phyloP scores from a whole-genome alignment of 192 early-diverging fungal genomes.

The Entomortierella chlamydospora region DNA sequence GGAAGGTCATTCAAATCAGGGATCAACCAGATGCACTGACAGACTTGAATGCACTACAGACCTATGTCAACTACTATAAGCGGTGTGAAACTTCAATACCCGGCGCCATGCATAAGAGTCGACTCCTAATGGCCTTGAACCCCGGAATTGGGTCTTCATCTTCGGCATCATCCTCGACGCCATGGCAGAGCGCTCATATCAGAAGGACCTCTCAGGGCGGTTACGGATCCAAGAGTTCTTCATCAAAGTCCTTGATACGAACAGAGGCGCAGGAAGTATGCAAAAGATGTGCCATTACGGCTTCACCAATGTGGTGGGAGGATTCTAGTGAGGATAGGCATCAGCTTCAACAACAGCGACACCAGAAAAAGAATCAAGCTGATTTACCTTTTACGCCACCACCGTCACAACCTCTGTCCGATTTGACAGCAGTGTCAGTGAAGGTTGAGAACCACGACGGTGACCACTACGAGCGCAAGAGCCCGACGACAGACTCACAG shows the following conservation, averaged over 20 bases:
- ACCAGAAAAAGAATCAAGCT: background rate
- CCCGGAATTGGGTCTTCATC: conserved; percentile 23
- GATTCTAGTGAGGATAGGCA: background rate
- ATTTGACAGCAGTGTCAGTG: background rate
- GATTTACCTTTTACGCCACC: conserved; percentile 2
- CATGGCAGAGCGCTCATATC: background rate
- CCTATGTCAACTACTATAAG: conserved; percentile 60
- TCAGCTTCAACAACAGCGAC: background rate
- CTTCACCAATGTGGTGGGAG: conserved; percentile 64
- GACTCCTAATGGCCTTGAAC: conserved; percentile 36
- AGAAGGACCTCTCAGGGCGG: conserved; percentile 19
- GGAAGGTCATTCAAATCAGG: conserved; percentile 45
- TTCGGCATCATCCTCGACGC: background rate
- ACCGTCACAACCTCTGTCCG: conserved; percentile 3
- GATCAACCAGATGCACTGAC: conserved; percentile 38
- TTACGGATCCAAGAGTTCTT: conserved; percentile 17
- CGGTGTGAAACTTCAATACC: conserved; percentile 43
- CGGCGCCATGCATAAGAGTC: conserved; percentile 59
- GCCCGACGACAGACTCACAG: background rate
- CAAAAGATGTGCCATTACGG: conserved; percentile 25
- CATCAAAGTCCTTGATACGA: conserved; percentile 1
- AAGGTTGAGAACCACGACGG: conserved; percentile 25
- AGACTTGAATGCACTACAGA: conserved; percentile 42
- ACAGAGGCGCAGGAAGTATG: conserved; percentile 21
- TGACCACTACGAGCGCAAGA: background rate